phyloP scores from a whole-genome alignment of 176 grass and related monocot species.

The Musa itinerans region DNA sequence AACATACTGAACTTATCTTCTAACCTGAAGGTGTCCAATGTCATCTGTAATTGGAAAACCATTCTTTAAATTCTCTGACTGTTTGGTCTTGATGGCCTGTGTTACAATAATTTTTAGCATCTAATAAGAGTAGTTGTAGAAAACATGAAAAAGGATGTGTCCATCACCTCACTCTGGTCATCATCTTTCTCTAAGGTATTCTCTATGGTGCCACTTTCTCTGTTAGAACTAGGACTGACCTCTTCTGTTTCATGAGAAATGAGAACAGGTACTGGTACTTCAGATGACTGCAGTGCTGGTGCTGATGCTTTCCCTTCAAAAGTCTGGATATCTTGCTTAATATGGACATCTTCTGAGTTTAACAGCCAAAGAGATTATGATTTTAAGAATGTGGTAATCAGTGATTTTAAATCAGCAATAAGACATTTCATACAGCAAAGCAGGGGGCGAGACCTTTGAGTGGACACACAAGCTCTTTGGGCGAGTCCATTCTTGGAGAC shows the following conservation, averaged over 20 bases:
- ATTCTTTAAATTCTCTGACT: conserved; percentile 37
- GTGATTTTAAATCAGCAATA: neutral
- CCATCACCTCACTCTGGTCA: conserved; percentile 45
- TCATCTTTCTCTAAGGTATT: conserved; percentile 40
- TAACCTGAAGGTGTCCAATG: conserved; percentile 81
- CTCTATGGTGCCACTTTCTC: conserved; percentile 34
- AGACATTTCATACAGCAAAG: conserved; percentile 7
- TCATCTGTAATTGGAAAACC: conserved; percentile 48
- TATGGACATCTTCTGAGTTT: conserved; percentile 51
- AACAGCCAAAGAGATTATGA: conserved; percentile 22
- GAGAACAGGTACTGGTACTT: conserved; percentile 28
- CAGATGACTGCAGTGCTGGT: conserved; percentile 33
- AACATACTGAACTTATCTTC: conserved; percentile 8
- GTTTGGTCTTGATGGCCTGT: conserved; percentile 38
- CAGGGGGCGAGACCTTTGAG: conserved; percentile 37
- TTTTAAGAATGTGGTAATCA: neutral
- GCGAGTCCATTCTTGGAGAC: conserved; percentile 24
- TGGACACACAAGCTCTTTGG: conserved; percentile 31
- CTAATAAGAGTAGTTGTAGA: neutral
- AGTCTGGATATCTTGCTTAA: conserved; percentile 47
- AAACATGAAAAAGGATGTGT: conserved; percentile 6
- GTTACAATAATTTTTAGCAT: conserved; percentile 6
- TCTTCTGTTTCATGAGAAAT: conserved; percentile 18
- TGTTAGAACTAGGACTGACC: conserved; percentile 25
- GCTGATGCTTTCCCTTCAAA: conserved; percentile 38